Evolutionary conservation across 2,329 filamentous ascomycete species (phyloP).

Genomic region (Xylariomycetidae sp.): DNA sequence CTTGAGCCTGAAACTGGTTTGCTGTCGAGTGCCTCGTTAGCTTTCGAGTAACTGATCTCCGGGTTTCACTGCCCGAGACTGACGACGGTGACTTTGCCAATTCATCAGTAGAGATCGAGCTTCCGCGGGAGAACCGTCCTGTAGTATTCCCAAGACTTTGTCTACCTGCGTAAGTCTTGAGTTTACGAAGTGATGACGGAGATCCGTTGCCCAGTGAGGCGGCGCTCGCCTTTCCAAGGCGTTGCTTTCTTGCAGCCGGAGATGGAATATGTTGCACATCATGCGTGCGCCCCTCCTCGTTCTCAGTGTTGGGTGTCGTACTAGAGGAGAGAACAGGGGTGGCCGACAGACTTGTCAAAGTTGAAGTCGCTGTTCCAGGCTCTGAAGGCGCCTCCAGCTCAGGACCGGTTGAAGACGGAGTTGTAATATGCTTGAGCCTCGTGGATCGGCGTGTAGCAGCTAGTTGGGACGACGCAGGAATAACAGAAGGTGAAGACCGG

Average conservation of each 20-base stretch:
- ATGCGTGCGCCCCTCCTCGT: too few species aligned
- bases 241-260: too few species aligned
- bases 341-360: constrained; percentile 20
- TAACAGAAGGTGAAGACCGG: constrained; percentile 21
- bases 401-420: constrained; percentile 14
- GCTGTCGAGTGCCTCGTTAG: constrained; percentile 13
- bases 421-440: constrained; percentile 12
- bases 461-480: constrained; percentile 21
- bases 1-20: constrained; percentile 11
- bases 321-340: constrained; percentile 22
- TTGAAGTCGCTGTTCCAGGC: constrained; percentile 19
- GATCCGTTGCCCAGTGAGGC: constrained; percentile 14
- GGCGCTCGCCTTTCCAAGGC: too few species aligned
- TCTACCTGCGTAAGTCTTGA: constrained; percentile 18
- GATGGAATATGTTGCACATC: too few species aligned
- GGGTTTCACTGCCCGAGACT: constrained; percentile 23
- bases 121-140: constrained; percentile 20
- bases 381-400: constrained; percentile 11
- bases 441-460: constrained; percentile 13
- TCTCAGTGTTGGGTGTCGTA: constrained; percentile 20
- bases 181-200: constrained; percentile 15
- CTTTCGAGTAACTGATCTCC: constrained; percentile 11
- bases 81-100: constrained; percentile 35
- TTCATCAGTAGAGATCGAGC: constrained; percentile 45
- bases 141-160: constrained; percentile 21